A percentile compares a stretch with the other conserved stretches of the same genome.
phyloP scores from a whole-genome alignment of 2,329 filamentous ascomycete genomes.

The Hymenoscyphus occultus region DNA sequence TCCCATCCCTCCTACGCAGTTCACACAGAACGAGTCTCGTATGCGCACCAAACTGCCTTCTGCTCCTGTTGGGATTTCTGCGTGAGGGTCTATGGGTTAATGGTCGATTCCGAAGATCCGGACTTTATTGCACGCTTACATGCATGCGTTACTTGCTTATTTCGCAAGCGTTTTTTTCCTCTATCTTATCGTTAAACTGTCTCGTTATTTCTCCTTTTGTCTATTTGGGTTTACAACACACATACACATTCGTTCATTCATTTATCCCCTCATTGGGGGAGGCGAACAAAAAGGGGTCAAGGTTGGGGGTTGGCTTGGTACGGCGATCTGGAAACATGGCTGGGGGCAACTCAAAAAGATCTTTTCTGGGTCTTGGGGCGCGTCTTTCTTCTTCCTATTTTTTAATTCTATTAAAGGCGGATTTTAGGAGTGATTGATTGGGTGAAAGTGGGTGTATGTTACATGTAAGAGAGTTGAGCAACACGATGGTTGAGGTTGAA shows the following conservation, averaged over 20 bases:
- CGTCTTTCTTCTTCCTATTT: background rate
- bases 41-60: background rate
- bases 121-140: background rate
- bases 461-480: constrained; percentile 1
- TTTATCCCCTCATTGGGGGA: background rate
- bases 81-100: background rate
- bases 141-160: background rate
- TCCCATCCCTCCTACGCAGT: constrained; percentile 10
- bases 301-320: background rate
- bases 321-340: background rate
- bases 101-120: no score
- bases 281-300: background rate
- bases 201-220: background rate
- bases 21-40: background rate
- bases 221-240: background rate
- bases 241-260: background rate
- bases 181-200: background rate
- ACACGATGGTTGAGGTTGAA: background rate
- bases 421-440: background rate
- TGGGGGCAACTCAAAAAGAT: constrained; percentile 2
- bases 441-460: background rate
- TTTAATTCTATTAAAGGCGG: background rate
- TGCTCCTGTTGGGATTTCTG: constrained; percentile 6
- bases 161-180: background rate
- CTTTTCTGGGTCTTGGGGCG: background rate